phyloP scores from a whole-genome alignment of 345 rosid species.

The Ceriops tagal region DNA sequence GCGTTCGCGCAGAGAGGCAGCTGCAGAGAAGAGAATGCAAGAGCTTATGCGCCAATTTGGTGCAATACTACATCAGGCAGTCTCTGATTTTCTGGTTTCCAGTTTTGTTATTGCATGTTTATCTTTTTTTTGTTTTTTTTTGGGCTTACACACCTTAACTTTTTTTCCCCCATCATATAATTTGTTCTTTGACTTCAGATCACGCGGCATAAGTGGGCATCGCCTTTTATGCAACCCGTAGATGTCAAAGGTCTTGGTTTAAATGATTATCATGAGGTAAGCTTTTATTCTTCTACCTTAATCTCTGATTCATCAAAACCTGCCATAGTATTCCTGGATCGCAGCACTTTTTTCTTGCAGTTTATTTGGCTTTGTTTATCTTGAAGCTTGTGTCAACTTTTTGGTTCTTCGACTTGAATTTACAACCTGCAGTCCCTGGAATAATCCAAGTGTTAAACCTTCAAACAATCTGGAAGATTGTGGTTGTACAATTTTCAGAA shows the following conservation, averaged over 20 bases:
- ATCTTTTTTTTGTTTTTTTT: background rate
- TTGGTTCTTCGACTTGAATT: no score
- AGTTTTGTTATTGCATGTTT: background rate
- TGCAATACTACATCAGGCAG: slow-evolving; percentile 61
- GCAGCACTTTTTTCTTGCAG: no score
- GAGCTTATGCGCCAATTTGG: slow-evolving; percentile 86
- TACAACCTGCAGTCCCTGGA: no score
- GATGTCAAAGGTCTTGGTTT: slow-evolving; percentile 83
- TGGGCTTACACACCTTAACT: background rate
- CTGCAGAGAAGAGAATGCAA: slow-evolving; percentile 87
- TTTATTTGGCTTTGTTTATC: no score
- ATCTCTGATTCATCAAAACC: no score
- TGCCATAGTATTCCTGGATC: no score
- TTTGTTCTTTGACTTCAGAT: slow-evolving; percentile 40
- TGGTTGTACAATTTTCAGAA: no score
- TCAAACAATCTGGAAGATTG: no score
- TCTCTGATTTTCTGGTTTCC: background rate
- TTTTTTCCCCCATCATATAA: background rate
- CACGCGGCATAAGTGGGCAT: slow-evolving; percentile 81
- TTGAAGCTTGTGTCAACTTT: no score
- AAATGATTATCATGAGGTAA: slow-evolving; percentile 74
- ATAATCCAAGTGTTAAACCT: no score
- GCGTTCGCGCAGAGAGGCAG: slow-evolving; percentile 54
- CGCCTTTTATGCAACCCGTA: slow-evolving; percentile 91
- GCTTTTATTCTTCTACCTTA: background rate